A percentile compares a stretch with the other conserved stretches of the same genome.
These are phyloP conservation scores for Sanghuangporus weigelae DNA, from an alignment of 1,284 basidiomycete genomes.

Conservation along the genomic window DNA sequence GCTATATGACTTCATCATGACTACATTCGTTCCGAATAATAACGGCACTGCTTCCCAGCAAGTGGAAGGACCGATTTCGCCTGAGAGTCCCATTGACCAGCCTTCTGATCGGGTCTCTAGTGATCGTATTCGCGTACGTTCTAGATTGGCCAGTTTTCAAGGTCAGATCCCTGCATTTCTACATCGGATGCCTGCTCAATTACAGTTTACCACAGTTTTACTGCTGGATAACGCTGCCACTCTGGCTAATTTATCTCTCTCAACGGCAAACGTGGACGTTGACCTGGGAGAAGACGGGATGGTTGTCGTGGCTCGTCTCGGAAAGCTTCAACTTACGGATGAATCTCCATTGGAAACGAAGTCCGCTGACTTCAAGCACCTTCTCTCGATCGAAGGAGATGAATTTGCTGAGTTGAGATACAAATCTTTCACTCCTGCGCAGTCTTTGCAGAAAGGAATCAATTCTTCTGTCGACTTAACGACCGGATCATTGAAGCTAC, in stretches of 20 bases:
- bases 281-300: conserved; percentile 74
- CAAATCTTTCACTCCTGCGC: conserved; percentile 82
- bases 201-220: conserved; percentile 49
- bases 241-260: conserved; percentile 86
- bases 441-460: conserved; percentile 33
- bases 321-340: conserved; percentile 82
- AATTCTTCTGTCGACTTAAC: conserved; percentile 84
- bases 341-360: conserved; percentile 55
- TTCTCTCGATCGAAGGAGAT: conserved; percentile 93
- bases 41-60: conserved; percentile 18
- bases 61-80: conserved; percentile 22
- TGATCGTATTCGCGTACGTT: conserved; percentile 76
- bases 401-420: conserved; percentile 96
- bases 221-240: conserved; percentile 72
- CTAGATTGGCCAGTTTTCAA: conserved; percentile 87
- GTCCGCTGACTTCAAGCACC: conserved; percentile 74
- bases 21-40: conserved; percentile 76
- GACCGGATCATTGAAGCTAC: conserved; percentile 89
- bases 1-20: conserved; percentile 98
- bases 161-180: conserved; percentile 37
- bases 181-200: conserved; percentile 16
- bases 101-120: conserved; percentile 15
- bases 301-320: conserved; percentile 79
- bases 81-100: conserved; percentile 18
- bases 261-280: conserved; percentile 87